A percentile compares a stretch with the other conserved stretches of the same genome.
phyloP scores from a whole-genome alignment of 371 early-diverging fungal genomes.

The Apophysomyces variabilis region DNA sequence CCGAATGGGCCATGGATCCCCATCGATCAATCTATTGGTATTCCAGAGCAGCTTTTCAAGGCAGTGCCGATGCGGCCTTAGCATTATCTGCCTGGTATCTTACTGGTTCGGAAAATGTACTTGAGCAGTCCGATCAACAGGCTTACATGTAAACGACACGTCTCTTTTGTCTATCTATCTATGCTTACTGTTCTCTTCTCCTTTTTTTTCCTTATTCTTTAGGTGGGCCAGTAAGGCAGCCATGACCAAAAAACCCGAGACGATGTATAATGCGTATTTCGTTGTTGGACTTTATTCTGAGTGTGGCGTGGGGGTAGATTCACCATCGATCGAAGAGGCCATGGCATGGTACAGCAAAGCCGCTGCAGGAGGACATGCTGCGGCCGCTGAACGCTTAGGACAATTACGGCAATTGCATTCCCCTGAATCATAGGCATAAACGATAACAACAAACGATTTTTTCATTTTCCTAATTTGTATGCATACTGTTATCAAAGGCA shows the following conservation, averaged over 20 bases:
- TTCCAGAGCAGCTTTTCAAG: slow-evolving; percentile 84
- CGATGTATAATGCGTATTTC: slow-evolving; percentile 81
- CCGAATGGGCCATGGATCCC: slow-evolving; percentile 81
- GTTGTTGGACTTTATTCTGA: slow-evolving; percentile 83
- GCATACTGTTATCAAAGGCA: not conserved
- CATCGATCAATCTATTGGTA: slow-evolving; percentile 93
- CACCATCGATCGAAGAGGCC: slow-evolving; percentile 66
- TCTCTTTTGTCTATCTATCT: not conserved
- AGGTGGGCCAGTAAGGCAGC: slow-evolving; percentile 32
- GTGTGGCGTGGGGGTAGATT: slow-evolving; percentile 66
- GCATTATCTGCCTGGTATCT: slow-evolving; percentile 91
- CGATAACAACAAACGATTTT: too few relatives aligned
- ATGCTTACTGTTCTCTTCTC: not conserved
- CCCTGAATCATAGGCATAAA: too few relatives aligned
- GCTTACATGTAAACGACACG: slow-evolving; percentile 62
- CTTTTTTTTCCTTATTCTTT: not conserved
- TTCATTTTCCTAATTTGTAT: too few relatives aligned
- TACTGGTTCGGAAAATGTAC: slow-evolving; percentile 77
- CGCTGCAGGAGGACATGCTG: slow-evolving; percentile 74
- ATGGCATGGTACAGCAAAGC: slow-evolving; percentile 73
- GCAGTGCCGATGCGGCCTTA: slow-evolving; percentile 79
- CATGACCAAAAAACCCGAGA: slow-evolving; percentile 41
- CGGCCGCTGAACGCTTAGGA: slow-evolving; percentile 43
- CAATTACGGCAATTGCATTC: not conserved
- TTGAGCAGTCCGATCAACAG: slow-evolving; percentile 82